Evolutionary conservation across 2,329 filamentous ascomycete species (phyloP).

Genomic region (Fusarium sp.): DNA sequence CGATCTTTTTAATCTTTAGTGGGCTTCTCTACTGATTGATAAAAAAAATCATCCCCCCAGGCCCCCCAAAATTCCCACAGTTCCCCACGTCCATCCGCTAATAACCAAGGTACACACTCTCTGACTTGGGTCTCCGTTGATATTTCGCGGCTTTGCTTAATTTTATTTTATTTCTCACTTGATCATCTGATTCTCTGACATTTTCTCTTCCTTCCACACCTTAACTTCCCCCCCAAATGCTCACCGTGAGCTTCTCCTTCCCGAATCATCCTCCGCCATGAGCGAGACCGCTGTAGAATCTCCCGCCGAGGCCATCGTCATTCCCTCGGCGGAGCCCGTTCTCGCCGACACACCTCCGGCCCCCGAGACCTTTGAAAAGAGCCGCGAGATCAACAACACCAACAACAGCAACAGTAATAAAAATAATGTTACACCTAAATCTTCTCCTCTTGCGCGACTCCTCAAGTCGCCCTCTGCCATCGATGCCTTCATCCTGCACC

Average conservation of each 20-base stretch:
- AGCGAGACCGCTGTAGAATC: conserved; percentile 45
- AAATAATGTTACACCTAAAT: neutral
- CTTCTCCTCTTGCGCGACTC: conserved; percentile 30
- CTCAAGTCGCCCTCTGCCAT: conserved; percentile 46
- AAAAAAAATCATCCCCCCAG: conserved; percentile 3
- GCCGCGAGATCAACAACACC: neutral
- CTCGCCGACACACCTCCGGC: conserved; percentile 38
- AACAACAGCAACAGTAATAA: neutral
- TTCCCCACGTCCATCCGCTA: conserved; percentile 6
- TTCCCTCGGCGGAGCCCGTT: conserved; percentile 43
- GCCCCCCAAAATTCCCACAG: neutral
- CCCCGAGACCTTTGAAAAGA: conserved; percentile 28
- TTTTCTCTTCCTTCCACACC: neutral
- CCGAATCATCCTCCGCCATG: conserved; percentile 40
- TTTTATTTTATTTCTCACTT: neutral
- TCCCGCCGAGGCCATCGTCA: conserved; percentile 46
- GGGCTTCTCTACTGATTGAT: conserved; percentile 8
- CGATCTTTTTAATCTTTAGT: conserved; percentile 24
- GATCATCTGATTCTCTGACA: conserved; percentile 1
- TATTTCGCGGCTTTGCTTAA: conserved; percentile 12
- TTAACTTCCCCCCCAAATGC: conserved; percentile 21
- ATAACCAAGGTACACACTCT: neutral
- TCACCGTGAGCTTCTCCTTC: conserved; percentile 36
- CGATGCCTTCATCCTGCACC: conserved; percentile 68
- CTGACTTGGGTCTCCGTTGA: conserved; percentile 9